These are phyloP conservation scores for Cutaneotrichosporon sp. DNA, from an alignment of 1,284 basidiomycete genomes.

Conservation along the genomic window DNA sequence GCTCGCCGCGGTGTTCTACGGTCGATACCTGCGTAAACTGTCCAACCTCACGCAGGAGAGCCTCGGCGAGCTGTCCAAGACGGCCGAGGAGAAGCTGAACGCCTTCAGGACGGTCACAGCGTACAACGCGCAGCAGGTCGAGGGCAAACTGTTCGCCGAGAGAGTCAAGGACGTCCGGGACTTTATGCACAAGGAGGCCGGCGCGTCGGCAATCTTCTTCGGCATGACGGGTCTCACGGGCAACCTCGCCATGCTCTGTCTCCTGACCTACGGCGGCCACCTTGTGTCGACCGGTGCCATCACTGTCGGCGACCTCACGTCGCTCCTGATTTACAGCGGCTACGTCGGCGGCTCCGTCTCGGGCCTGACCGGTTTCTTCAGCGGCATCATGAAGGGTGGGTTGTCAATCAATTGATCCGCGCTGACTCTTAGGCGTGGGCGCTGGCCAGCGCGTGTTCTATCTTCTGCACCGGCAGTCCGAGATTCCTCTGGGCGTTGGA, in stretches of 20 bases:
- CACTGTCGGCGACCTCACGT: slow-evolving; percentile 84
- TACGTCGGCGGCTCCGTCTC: slow-evolving; percentile 50
- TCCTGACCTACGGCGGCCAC: slow-evolving; percentile 89
- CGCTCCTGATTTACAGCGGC: slow-evolving; percentile 88
- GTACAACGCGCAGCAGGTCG: slow-evolving; percentile 69
- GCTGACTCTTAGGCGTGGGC: slow-evolving; percentile 55
- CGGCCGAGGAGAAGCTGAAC: slow-evolving; percentile 85
- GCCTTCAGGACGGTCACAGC: slow-evolving; percentile 90
- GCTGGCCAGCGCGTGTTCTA: slow-evolving; percentile 91
- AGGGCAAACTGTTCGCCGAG: slow-evolving; percentile 54
- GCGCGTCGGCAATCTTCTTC: slow-evolving; percentile 87
- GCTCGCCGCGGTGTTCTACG: slow-evolving; percentile 92
- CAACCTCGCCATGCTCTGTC: slow-evolving; percentile 80
- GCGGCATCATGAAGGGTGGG: slow-evolving; percentile 42
- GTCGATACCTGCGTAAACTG: slow-evolving; percentile 85
- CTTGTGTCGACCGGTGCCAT: slow-evolving; percentile 82
- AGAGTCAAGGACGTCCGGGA: slow-evolving; percentile 65
- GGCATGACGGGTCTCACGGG: slow-evolving; percentile 91
- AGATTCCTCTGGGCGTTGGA: slow-evolving; percentile 63
- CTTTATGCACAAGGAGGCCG: slow-evolving; percentile 80
- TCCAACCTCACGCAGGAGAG: slow-evolving; percentile 91
- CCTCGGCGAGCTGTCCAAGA: slow-evolving; percentile 88
- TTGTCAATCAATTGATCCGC: neutral
- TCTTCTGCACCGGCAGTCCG: slow-evolving; percentile 72
- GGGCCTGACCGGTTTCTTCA: slow-evolving; percentile 49